A percentile compares a stretch with the other conserved stretches of the same genome.
phyloP scores from a whole-genome alignment of 768 basidiomycete genomes.

The Lentinula aciculospora region DNA sequence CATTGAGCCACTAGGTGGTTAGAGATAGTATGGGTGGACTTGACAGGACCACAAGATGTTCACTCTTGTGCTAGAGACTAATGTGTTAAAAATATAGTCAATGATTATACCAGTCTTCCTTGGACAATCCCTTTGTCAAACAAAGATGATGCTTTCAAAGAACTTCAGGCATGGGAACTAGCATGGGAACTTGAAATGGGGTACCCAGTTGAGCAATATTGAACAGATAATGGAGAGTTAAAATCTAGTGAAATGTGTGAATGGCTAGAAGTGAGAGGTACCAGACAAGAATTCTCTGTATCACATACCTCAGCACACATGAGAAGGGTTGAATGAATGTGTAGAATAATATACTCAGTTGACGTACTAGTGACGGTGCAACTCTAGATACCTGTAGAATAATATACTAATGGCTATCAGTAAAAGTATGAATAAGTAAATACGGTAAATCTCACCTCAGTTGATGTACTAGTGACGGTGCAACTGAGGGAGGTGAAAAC shows the following conservation, averaged over 20 bases:
- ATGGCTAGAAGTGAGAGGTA: neutral
- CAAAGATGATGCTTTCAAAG: neutral
- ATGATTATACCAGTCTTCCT: neutral
- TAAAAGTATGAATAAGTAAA: too few relatives aligned
- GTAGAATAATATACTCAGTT: too few relatives aligned
- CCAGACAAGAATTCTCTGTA: neutral
- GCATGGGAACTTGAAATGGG: neutral
- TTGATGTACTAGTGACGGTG: too few relatives aligned
- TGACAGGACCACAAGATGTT: constrained; percentile 7
- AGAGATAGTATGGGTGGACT: constrained; percentile 7
- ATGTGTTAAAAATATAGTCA: constrained; percentile 8
- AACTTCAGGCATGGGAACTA: neutral
- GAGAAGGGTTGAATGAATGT: neutral
- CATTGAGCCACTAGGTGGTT: neutral
- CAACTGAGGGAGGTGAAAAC: too few relatives aligned
- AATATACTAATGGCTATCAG: too few relatives aligned
- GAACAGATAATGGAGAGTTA: neutral
- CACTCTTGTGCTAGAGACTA: neutral
- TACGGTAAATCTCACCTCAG: too few relatives aligned
- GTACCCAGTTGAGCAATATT: neutral
- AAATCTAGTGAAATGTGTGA: neutral
- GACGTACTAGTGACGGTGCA: too few relatives aligned
- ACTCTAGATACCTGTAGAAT: too few relatives aligned
- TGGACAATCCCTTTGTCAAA: neutral
- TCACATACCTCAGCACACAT: neutral